Conservation (phyloP, 805 yeast genomes). For the Yueomyces sp. region DNA sequence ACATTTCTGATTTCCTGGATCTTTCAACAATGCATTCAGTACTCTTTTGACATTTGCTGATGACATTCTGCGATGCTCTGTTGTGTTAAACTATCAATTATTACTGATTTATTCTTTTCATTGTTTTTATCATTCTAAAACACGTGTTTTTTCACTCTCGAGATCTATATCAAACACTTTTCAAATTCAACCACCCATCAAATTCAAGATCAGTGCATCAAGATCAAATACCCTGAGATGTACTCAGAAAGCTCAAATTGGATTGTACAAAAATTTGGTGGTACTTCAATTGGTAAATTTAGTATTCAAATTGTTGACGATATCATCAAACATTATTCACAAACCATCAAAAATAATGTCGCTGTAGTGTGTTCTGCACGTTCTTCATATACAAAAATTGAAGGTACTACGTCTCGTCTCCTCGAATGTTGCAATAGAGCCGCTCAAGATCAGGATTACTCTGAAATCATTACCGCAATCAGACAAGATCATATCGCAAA, state of each 20-base stretch:
- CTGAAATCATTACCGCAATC: conserved; percentile 47
- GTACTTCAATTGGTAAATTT: conserved; percentile 93
- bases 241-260: conserved; percentile 21
- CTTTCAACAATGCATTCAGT: conserved; percentile 60
- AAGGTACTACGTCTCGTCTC: conserved; percentile 88
- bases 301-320: conserved; percentile 75
- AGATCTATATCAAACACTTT: too few species aligned
- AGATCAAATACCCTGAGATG: too few species aligned
- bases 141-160: too few species aligned
- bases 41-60: conserved; percentile 34
- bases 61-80: conserved; percentile 20
- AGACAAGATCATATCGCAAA: conserved; percentile 68
- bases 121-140: too few species aligned
- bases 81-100: too few species aligned
- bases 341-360: conserved; percentile 34
- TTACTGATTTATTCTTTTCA: too few species aligned
- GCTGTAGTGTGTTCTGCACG: conserved; percentile 96
- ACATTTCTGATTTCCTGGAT: conserved; percentile 64
- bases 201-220: too few species aligned
- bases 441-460: conserved; percentile 43
- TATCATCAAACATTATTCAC: conserved; percentile 51
- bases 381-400: conserved; percentile 78
- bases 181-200: too few species aligned
- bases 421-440: conserved; percentile 75
- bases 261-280: conserved; percentile 92